A percentile compares a stretch with the other conserved stretches of the same genome.
phyloP scores from a whole-genome alignment of 371 early-diverging fungal genomes.

The Nematocida sp. region DNA sequence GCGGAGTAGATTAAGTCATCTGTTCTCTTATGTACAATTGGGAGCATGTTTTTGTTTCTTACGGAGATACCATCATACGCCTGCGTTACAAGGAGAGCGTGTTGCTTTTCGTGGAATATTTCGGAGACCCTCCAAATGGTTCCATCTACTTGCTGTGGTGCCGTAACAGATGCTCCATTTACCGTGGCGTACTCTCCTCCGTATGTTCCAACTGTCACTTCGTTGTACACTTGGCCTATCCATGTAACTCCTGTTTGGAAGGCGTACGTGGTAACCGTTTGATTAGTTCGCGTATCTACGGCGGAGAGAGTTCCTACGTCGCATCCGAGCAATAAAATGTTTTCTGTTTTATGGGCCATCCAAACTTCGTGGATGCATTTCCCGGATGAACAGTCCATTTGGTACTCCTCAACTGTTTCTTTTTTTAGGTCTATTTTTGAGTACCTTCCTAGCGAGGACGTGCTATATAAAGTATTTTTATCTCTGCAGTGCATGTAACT shows the following conservation, averaged over 20 bases:
- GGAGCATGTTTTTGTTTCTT: background rate
- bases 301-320: conserved; percentile 17
- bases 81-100: conserved; percentile 25
- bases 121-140: conserved; percentile 35
- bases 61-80: conserved; percentile 45
- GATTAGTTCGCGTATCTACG: conserved; percentile 4
- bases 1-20: conserved; percentile 35
- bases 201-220: conserved; percentile 50
- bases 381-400: background rate
- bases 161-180: background rate
- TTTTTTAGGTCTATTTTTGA: conserved; percentile 10
- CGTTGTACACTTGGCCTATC: background rate
- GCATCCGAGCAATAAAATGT: conserved; percentile 26
- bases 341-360: background rate
- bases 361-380: conserved; percentile 38
- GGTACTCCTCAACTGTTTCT: background rate
- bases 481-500: conserved; percentile 7
- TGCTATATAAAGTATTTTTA: background rate
- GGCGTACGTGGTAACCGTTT: background rate
- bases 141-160: background rate
- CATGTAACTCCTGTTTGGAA: conserved; percentile 28
- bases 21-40: conserved; percentile 1
- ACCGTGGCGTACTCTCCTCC: conserved; percentile 23
- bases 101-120: background rate
- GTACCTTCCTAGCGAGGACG: conserved; percentile 4